Percentiles rank a stretch among this genome's conserved stretches.
Conservation (phyloP, 2,329 filamentous ascomycete species). For the Alternaria viburni region DNA sequence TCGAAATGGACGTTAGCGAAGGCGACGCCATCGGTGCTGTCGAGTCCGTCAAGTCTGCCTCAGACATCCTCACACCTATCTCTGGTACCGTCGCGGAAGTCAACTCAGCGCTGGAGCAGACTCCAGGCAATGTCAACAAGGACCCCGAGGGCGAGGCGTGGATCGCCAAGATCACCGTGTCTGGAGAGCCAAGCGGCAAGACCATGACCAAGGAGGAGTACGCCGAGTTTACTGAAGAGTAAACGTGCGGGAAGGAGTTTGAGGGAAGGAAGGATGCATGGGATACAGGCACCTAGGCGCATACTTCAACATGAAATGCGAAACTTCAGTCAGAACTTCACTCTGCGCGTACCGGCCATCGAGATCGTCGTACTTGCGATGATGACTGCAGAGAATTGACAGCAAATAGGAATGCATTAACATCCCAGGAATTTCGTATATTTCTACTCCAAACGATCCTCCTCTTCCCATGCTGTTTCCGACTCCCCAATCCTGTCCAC, state of each 20-base stretch:
- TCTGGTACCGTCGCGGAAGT: conserved; percentile 75
- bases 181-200: conserved; percentile 63
- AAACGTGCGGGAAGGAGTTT: background rate
- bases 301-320: conserved; percentile 13
- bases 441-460: background rate
- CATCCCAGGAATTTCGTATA: background rate
- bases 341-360: background rate
- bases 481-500: background rate
- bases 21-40: conserved; percentile 92
- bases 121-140: conserved; percentile 86
- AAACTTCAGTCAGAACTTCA: background rate
- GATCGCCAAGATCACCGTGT: conserved; percentile 87
- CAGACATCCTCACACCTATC: conserved; percentile 92
- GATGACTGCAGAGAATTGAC: background rate
- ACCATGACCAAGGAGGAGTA: conserved; percentile 83
- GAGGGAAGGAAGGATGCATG: background rate
- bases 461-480: background rate
- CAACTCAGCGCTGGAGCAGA: conserved; percentile 80
- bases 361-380: background rate
- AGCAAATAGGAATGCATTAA: background rate
- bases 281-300: conserved; percentile 4
- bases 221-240: conserved; percentile 71
- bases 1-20: conserved; percentile 69
- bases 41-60: conserved; percentile 98
- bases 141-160: conserved; percentile 89